Evolutionary conservation across 345 rosid genomes (phyloP).

Genomic region (Salix arbutifolia): DNA sequence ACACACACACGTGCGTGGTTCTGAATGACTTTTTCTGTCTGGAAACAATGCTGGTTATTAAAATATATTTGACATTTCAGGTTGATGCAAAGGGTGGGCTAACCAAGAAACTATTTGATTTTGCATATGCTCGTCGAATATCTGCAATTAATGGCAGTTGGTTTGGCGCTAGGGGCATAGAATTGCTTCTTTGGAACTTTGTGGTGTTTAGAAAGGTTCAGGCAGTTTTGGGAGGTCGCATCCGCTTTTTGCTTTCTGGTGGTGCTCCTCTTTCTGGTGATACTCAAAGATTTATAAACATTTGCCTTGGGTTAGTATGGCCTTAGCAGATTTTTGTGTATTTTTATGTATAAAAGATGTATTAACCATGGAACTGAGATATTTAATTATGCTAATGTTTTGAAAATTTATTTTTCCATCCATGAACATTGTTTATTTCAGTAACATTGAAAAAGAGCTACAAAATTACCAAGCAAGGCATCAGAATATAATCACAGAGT

Average conservation of each 20-base stretch:
- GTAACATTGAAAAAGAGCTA: neutral
- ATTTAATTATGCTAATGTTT: neutral
- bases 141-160: conserved; percentile 94
- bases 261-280: conserved; percentile 97
- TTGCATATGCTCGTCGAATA: conserved; percentile 86
- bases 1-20: neutral
- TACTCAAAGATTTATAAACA: conserved; percentile 98
- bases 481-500: neutral
- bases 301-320: conserved; percentile 81
- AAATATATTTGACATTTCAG: conserved; percentile 37
- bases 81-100: conserved; percentile 83
- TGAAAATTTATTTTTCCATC: neutral
- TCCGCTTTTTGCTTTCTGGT: conserved; percentile 93
- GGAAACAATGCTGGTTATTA: conserved; percentile 1
- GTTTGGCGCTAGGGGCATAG: conserved; percentile 96
- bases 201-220: conserved; percentile 81
- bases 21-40: neutral
- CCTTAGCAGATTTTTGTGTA: conserved; percentile 16
- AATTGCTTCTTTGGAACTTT: conserved; percentile 73
- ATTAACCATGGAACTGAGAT: neutral
- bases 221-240: conserved; percentile 82
- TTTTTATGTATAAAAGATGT: conserved; percentile 5
- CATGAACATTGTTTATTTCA: neutral
- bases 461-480: neutral
- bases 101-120: conserved; percentile 68